A percentile compares a stretch with the other conserved stretches of the same genome.
Evolutionary conservation across 2,329 filamentous ascomycete genomes (phyloP).

Genomic region (Verticillium klebahnii): DNA sequence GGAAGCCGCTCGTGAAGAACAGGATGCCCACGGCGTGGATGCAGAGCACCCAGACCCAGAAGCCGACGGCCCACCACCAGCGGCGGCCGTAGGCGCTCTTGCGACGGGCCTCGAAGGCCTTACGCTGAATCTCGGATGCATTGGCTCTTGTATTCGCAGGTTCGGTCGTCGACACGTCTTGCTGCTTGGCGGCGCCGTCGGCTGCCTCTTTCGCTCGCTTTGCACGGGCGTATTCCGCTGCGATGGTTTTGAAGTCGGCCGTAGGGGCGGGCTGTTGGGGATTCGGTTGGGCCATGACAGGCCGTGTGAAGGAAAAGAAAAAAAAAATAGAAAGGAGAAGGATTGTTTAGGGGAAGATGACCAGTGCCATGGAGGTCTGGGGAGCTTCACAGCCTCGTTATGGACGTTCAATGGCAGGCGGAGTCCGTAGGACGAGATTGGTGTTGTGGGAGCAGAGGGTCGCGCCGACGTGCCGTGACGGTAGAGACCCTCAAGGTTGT

Average conservation of each 20-base stretch:
- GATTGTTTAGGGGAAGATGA: background rate
- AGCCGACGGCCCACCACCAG: constrained; percentile 56
- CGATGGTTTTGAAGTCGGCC: constrained; percentile 48
- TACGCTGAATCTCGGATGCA: constrained; percentile 38
- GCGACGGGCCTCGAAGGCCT: constrained; percentile 41
- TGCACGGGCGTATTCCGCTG: constrained; percentile 48
- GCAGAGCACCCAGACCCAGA: constrained; percentile 65
- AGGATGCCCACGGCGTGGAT: constrained; percentile 79
- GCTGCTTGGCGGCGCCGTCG: background rate
- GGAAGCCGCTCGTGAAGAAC: constrained; percentile 92
- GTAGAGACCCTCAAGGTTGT: background rate
- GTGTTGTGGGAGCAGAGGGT: background rate
- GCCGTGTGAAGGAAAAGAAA: background rate
- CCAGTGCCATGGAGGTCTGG: background rate
- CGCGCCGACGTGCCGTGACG: background rate
- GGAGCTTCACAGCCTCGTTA: background rate
- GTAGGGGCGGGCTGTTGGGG: constrained; percentile 7
- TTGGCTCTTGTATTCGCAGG: constrained; percentile 22
- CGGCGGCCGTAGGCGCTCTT: constrained; percentile 46
- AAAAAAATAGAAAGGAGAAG: background rate
- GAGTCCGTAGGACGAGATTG: background rate
- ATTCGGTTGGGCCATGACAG: constrained; percentile 10
- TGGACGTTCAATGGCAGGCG: background rate
- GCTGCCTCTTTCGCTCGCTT: constrained; percentile 41
- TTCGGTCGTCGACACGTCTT: constrained; percentile 29